Base-by-base conservation (phyloP, 768 basidiomycete species). In the Hirschioporus abietinus region DNA sequence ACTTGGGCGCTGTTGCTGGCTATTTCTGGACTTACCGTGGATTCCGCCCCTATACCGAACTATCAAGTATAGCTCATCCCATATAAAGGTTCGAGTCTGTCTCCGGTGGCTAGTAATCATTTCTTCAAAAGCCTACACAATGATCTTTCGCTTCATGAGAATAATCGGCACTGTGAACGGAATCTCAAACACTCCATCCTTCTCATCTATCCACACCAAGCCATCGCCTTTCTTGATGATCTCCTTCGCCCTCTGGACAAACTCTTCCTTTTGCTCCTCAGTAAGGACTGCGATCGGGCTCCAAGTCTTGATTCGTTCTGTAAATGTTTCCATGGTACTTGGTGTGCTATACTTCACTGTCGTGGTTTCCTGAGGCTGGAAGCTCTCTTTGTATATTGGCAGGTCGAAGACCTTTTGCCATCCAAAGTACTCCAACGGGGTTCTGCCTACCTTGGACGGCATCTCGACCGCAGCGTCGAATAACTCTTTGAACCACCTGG, bases 141-240 rank as follows among this genome's bases (percentile, higher is more conserved):
- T 2, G 9, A 24, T 24, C 60, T 61, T 25, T 2, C 30, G 5
- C 60, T 34, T 82, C 73, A 81, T 82, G 78, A 79, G 83, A 69
- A 72, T 77, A n/a, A 77, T 71, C 34, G 89, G 72, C 7, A 92
- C 84, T 26, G 90, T 80, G 63, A 79, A 81, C 5, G 90, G 90
- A 74, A 93, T 95, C 71, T 90, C 83, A 73, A 95, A 96, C n/a
- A n/a, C n/a, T n/a, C 93, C 92, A 63, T 86, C 77, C 58, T 78
- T 77, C 77, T 93, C 78, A 72, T 96, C 86, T 20, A 94, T 85
- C 93, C 92, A 96, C 24, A 80, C 80, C 71, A 83, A 86, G 1
- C 83, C 88, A 9, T 90, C 84, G 23, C 87, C 88, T 27, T 75
- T 77, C 64, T 83, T 74, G 1, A 93, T 73, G 65, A 93, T 87